Conservation (phyloP, 2,329 filamentous ascomycete species). For the Zymoseptoria passerinii region DNA sequence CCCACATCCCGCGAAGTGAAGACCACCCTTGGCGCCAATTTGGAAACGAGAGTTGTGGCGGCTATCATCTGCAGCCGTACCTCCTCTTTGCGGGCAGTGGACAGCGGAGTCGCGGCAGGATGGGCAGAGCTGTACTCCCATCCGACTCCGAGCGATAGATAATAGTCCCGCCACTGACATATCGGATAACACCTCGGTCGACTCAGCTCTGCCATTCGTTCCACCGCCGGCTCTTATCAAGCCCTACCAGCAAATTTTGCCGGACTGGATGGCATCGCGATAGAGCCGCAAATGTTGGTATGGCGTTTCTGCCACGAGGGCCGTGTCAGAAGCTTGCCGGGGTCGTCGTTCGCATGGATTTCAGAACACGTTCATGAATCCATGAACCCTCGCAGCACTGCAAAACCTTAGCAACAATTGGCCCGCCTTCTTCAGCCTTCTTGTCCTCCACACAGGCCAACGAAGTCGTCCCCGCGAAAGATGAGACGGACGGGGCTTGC, state of each 20-base stretch:
- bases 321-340: background rate
- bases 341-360: background rate
- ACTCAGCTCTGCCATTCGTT: background rate
- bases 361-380: background rate
- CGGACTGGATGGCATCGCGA: background rate
- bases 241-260: background rate
- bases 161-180: conserved; percentile 1
- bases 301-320: background rate
- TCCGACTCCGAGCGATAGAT: background rate
- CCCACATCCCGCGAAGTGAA: background rate
- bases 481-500: background rate
- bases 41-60: background rate
- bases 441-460: background rate
- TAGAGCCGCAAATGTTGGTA: background rate
- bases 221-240: conserved; percentile 2
- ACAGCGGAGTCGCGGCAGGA: background rate
- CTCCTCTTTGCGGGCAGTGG: background rate
- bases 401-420: background rate
- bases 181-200: background rate
- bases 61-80: background rate
- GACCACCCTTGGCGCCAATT: background rate
- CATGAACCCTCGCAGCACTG: background rate
- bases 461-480: conserved; percentile 2
- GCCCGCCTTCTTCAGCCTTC: background rate
- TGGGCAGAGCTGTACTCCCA: background rate